These are phyloP conservation scores for Ceratocystis cubensis DNA, from an alignment of 2,329 filamentous ascomycete genomes.

Conservation along the genomic window DNA sequence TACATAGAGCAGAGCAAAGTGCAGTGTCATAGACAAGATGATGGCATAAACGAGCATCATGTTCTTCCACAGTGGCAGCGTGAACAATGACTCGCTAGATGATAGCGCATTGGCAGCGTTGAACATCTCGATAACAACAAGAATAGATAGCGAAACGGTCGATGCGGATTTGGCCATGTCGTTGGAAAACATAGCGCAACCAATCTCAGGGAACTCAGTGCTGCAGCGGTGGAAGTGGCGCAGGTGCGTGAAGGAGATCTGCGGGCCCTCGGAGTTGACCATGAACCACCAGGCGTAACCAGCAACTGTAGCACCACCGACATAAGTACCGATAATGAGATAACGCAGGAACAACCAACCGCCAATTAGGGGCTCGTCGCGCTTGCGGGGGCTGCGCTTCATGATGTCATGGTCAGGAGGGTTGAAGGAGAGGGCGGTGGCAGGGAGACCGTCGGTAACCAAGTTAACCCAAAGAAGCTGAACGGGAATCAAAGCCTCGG, in stretches of 20 bases:
- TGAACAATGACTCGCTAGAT: constrained; percentile 85
- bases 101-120: constrained; percentile 98
- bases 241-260: constrained; percentile 82
- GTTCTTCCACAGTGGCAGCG: constrained; percentile 93
- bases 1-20: constrained; percentile 87
- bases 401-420: constrained; percentile 97
- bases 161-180: constrained; percentile 79
- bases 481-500: constrained; percentile 90
- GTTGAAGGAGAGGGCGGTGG: constrained; percentile 94
- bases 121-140: constrained; percentile 98
- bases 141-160: constrained; percentile 78
- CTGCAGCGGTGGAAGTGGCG: constrained; percentile 90
- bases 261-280: constrained; percentile 79
- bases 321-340: constrained; percentile 89
- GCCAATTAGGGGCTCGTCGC: constrained; percentile 81
- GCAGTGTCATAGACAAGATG: constrained; percentile 78
- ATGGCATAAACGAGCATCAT: constrained; percentile 98
- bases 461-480: constrained; percentile 98
- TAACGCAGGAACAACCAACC: constrained; percentile 98
- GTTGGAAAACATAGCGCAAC: constrained; percentile 82
- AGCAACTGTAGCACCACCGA: constrained; percentile 85
- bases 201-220: constrained; percentile 71
- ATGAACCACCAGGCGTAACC: constrained; percentile 99
- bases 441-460: constrained; percentile 91
- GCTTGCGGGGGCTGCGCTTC: constrained; percentile 79